Base-by-base conservation (phyloP, 176 grass and related monocot genomes). In the Poa pratensis region DNA sequence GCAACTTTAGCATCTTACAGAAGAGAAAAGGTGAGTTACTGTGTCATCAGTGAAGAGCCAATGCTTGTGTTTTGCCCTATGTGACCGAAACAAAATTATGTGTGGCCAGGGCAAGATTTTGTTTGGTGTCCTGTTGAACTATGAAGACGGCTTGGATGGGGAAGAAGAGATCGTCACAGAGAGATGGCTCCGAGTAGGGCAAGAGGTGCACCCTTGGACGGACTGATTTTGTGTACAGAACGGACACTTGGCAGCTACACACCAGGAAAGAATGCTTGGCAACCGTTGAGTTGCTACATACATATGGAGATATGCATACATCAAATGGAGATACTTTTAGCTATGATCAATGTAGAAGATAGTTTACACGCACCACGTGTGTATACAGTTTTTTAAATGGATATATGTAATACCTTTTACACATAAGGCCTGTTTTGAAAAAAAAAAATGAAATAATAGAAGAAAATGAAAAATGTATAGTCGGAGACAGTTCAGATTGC, bases 1-100 rank as follows among this genome's bases (percentile, higher is more conserved):
- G 90, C 93, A 66, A 98, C 96, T 51, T 67, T 98, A 84, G 93
- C 96, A 24, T 95, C 93, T 0, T 98, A 98, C 71, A 92, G 93
- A 63, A 81, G 96, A 74, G 78, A 92, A 60, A 69, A 96, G 91
- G 96, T 95, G 30, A 54, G 78, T 35, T 66, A 13, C 46, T 63
- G 19, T 11, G 28, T 24, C 46, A 39, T 52, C 17, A 45, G 26
- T 62, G 27, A 35, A 40, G 6, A 37, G 11, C 46, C 7, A 30
- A 5, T 11, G 32, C 24, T 62, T 46, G 1, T 13, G 15, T 80
- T 74, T 64, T 27, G 1, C 0, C 28, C 27, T 19, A 10, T 87
- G 71, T 61, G 54, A 73, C 43, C 28, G 2, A 37, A 15, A 15
- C 23, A 1, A 19, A 58, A 66, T 53, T 58, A 67, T 53, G 19